Evolutionary conservation across 2,329 filamentous ascomycete genomes (phyloP), one percentile per base, ranked within the genome.

Genomic region (Fusarium acutatum): DNA sequence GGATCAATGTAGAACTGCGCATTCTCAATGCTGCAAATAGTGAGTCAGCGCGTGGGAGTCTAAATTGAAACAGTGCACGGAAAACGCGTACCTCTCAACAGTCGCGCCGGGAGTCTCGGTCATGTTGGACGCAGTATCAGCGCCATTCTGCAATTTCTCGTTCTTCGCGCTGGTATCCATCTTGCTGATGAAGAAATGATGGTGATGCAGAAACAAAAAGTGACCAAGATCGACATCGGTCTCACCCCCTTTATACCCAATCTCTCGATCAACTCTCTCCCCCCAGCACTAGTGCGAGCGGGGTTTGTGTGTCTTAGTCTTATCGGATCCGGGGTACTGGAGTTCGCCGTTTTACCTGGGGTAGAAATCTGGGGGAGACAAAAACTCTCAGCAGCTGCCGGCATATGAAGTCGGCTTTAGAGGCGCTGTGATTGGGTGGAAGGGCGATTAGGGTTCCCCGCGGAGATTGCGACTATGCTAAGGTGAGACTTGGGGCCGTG

Each of bases 101-200:
- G 40, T 58, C 5, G n/a, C 57, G 5, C 24, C 49, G 7, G 24
- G 57, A 7, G 64, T 14, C 2, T 57, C 67, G 1, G 66, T 64
- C 22, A 41, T 11, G 28, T 69, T 69, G 10, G 65, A 69, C 15
- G 44, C 50, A 2, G 67, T 64, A 14, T 69, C 62, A 28, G 44
- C 56, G 35, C 46, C 50, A 34, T 64, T 22, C 20, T 69, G 64
- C 7, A 69, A 37, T 37, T 69, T 69, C 50, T 69, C 67, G 15
- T 64, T 64, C 5, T 43, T 44, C 14, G n/a, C 26, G 26, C 28
- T 53, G 14, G 38, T 24, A 11, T 47, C 50, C 65, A 69, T 69
- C 11, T 52, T 52, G 32, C 30, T 30, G 12, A 30, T 30, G 10
- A 9, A 17, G 49, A 24, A 41, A 14, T 6, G n/a, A 41, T n/a